A percentile compares a stretch with the other conserved stretches of the same genome.
phyloP scores from a whole-genome alignment of 2,329 filamentous ascomycete species.

The Pyrenophora teres region DNA sequence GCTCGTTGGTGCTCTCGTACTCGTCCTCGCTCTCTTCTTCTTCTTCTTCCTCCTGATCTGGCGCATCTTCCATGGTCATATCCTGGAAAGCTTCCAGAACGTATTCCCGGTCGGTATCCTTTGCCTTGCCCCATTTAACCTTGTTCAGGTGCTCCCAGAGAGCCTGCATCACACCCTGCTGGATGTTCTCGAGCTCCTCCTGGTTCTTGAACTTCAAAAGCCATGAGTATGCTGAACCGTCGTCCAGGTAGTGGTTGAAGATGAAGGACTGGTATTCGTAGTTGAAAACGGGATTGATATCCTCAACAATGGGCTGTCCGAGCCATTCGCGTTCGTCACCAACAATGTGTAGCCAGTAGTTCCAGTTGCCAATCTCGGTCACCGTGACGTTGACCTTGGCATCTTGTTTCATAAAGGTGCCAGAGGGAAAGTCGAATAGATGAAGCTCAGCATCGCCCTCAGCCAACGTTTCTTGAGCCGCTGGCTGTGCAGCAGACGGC shows the following conservation, averaged over 20 bases:
- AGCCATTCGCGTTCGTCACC: constrained; percentile 81
- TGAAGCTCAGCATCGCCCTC: constrained; percentile 84
- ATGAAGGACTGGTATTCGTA: constrained; percentile 99
- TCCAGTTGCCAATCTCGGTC: constrained; percentile 85
- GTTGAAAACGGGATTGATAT: constrained; percentile 98
- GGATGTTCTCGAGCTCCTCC: constrained; percentile 79
- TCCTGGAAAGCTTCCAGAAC: constrained; percentile 95
- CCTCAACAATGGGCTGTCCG: constrained; percentile 80
- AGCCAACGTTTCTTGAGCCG: constrained; percentile 72
- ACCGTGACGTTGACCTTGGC: constrained; percentile 76
- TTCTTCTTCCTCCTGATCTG: constrained; percentile 59
- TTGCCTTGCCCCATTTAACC: constrained; percentile 90
- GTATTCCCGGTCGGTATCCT: constrained; percentile 91
- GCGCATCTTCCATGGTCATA: constrained; percentile 83
- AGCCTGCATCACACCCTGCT: constrained; percentile 91
- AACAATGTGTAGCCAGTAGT: constrained; percentile 91
- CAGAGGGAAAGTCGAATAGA: constrained; percentile 86
- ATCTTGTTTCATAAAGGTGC: constrained; percentile 83
- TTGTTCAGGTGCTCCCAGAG: constrained; percentile 97
- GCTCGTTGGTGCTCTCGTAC: constrained; percentile 66
- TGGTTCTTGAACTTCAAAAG: constrained; percentile 89
- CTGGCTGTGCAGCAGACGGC: constrained; percentile 65
- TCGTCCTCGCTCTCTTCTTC: constrained; percentile 66
- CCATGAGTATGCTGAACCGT: constrained; percentile 94
- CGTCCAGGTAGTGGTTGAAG: constrained; percentile 92